Percentiles rank a stretch among this genome's conserved stretches.
phyloP scores from a whole-genome alignment of 1,284 basidiomycete species.

The Farysia itapuensis region DNA sequence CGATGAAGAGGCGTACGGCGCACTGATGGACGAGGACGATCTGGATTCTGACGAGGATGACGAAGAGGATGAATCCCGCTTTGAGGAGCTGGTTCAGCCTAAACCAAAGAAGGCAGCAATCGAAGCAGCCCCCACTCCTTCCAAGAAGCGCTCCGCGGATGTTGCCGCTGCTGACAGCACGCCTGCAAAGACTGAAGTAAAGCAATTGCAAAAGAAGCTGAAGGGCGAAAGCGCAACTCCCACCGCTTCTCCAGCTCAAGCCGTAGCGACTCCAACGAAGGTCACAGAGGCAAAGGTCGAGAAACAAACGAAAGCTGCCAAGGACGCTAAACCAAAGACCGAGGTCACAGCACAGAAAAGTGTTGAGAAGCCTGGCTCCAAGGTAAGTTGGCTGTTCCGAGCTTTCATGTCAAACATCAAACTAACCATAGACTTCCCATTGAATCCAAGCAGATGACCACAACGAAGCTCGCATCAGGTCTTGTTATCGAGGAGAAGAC shows the following conservation, averaged over 20 bases:
- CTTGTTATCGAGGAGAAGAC: conserved; percentile 78
- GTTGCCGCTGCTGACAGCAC: conserved; percentile 1
- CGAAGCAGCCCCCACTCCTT: conserved; percentile 55
- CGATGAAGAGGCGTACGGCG: conserved; percentile 61
- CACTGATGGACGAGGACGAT: conserved; percentile 51
- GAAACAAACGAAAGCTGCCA: conserved; percentile 41
- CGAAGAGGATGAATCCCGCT: conserved; percentile 41
- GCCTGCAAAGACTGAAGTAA: conserved; percentile 50
- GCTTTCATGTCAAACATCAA: background rate
- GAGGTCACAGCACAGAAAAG: conserved; percentile 44
- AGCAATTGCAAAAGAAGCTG: conserved; percentile 68
- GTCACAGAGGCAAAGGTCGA: conserved; percentile 61
- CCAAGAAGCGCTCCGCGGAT: conserved; percentile 67
- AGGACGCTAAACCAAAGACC: conserved; percentile 31
- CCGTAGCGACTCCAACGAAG: conserved; percentile 49
- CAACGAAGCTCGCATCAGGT: conserved; percentile 70
- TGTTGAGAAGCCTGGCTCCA: conserved; percentile 18
- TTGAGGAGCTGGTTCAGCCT: conserved; percentile 36
- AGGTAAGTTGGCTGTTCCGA: conserved; percentile 1
- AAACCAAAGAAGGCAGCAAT: conserved; percentile 21
- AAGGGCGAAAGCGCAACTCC: conserved; percentile 62
- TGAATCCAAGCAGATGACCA: conserved; percentile 14
- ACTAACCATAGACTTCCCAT: background rate
- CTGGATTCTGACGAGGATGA: conserved; percentile 47
- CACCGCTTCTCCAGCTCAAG: conserved; percentile 37